Evolutionary conservation across 345 rosid genomes (phyloP).

Genomic region (Psidium guajava): DNA sequence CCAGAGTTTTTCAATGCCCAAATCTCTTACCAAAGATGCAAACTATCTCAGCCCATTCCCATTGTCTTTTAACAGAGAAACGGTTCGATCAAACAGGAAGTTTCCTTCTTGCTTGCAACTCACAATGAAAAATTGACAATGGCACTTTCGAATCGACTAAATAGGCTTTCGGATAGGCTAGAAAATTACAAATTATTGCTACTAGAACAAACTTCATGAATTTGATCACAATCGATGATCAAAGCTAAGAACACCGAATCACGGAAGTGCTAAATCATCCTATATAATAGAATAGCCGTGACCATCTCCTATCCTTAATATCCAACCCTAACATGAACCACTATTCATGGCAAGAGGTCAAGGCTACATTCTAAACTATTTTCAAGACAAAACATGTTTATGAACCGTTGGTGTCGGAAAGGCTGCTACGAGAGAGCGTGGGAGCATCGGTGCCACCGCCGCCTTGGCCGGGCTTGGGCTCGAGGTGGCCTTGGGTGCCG

Average conservation of each 20-base stretch:
- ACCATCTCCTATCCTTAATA: neutral
- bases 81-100: neutral
- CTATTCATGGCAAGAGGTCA: neutral
- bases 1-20: neutral
- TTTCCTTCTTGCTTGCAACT: neutral
- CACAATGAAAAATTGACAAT: neutral
- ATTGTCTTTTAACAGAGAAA: neutral
- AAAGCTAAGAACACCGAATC: neutral
- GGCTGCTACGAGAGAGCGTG: constrained; percentile 22
- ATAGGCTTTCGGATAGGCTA: neutral
- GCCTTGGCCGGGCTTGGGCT: constrained; percentile 27
- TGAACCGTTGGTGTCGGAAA: neutral
- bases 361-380: neutral
- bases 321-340: neutral
- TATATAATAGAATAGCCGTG: neutral
- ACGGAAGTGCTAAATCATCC: neutral
- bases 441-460: constrained; percentile 45
- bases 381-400: neutral
- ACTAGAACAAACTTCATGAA: neutral
- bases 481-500: constrained; percentile 42
- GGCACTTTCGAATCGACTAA: neutral
- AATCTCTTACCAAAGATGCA: neutral
- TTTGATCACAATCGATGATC: neutral
- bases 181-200: neutral
- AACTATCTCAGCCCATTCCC: neutral